Conservation (phyloP, 2,329 filamentous ascomycete species). For the Onygena corvina region DNA sequence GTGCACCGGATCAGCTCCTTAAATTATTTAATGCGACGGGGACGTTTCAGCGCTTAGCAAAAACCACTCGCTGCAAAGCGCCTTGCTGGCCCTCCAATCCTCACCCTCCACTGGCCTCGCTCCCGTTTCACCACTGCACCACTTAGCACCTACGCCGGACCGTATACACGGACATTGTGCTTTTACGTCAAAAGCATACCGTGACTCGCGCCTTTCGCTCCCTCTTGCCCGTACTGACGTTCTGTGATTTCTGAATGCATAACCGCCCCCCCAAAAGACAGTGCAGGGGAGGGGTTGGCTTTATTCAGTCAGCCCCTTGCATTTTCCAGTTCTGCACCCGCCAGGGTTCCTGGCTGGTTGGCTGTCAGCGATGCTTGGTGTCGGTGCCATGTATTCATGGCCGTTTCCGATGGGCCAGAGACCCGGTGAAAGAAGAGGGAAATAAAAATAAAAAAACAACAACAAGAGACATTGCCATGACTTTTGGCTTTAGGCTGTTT, state of each 20-base stretch:
- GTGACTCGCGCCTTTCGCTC: neutral
- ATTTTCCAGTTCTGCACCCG: neutral
- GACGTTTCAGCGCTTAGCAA: slow-evolving; percentile 4
- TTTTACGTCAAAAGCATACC: no score
- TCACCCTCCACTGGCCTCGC: neutral
- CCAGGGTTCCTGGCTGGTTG: neutral
- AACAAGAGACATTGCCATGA: no score
- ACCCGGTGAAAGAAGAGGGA: no score
- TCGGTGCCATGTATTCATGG: slow-evolving; percentile 3
- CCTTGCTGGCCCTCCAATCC: neutral
- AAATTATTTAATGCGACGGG: neutral
- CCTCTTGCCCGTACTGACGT: neutral
- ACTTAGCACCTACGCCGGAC: neutral
- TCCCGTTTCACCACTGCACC: slow-evolving; percentile 1
- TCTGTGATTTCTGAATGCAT: no score
- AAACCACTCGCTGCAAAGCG: neutral
- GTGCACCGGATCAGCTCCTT: neutral
- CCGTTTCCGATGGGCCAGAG: slow-evolving; percentile 2
- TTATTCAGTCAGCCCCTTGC: slow-evolving; percentile 4
- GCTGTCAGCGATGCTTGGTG: neutral
- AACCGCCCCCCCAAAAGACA: no score
- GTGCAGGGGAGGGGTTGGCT: neutral
- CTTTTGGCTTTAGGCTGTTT: no score
- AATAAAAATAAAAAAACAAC: no score
- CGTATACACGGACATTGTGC: neutral